A percentile compares a stretch with the other conserved stretches of the same genome.
Conservation (phyloP, 495 filamentous ascomycete species). For the Amphirosellinia nigrospora region DNA sequence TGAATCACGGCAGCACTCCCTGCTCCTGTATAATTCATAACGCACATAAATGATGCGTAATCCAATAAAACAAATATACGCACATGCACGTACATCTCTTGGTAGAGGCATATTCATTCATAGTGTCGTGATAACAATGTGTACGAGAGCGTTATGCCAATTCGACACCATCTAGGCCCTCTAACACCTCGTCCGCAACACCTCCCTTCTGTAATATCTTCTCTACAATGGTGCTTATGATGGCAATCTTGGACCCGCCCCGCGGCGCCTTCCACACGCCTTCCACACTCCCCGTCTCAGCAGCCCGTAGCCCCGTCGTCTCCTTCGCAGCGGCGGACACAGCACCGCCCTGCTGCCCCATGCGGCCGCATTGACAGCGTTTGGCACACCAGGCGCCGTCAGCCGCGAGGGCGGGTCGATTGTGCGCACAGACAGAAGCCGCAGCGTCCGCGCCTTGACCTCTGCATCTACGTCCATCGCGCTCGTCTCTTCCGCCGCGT, state of each 20-base stretch:
- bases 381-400: slow-evolving; percentile 69
- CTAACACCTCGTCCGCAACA: slow-evolving; percentile 83
- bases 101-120: slow-evolving; percentile 22
- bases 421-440: slow-evolving; percentile 70
- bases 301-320: slow-evolving; percentile 44
- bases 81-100: not conserved
- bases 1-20: too few relatives aligned
- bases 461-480: slow-evolving; percentile 39
- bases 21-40: slow-evolving; percentile 23
- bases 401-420: slow-evolving; percentile 65
- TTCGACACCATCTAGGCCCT: slow-evolving; percentile 71
- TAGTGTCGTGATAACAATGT: slow-evolving; percentile 33
- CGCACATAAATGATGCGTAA: slow-evolving; percentile 4
- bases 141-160: slow-evolving; percentile 40
- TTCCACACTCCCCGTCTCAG: slow-evolving; percentile 63
- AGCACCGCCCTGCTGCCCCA: slow-evolving; percentile 36
- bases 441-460: slow-evolving; percentile 37
- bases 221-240: slow-evolving; percentile 70
- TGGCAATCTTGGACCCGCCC: slow-evolving; percentile 73
- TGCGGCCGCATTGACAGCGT: slow-evolving; percentile 71
- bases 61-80: slow-evolving; percentile 10
- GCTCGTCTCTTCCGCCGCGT: not conserved
- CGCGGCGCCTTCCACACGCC: slow-evolving; percentile 81
- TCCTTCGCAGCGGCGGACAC: slow-evolving; percentile 50
- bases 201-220: slow-evolving; percentile 72